These are phyloP conservation scores for Apiotrichum gamsii DNA, from an alignment of 1,284 basidiomycete genomes.

Conservation along the genomic window DNA sequence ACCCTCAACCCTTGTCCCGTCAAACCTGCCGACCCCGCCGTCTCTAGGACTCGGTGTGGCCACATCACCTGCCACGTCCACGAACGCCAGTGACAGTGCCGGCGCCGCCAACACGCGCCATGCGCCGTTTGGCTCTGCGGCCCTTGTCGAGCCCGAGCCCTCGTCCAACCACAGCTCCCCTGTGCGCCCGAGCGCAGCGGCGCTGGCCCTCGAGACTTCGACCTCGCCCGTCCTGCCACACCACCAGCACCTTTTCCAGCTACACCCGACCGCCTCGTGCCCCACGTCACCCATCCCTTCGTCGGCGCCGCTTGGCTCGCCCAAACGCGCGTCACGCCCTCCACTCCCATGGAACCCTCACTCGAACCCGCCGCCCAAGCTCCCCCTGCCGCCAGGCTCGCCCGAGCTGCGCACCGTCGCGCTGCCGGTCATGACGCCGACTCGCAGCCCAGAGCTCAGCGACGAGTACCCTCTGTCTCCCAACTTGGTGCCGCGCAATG, in stretches of 20 bases:
- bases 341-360: slow-evolving; percentile 20
- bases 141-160: slow-evolving; percentile 1
- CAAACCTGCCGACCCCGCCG: not conserved
- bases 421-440: slow-evolving; percentile 30
- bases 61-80: not conserved
- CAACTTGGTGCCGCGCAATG: no score
- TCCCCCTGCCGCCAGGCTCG: slow-evolving; percentile 18
- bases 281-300: slow-evolving; percentile 12
- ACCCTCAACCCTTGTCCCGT: slow-evolving; percentile 6
- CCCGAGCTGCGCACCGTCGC: slow-evolving; percentile 33
- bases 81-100: no score
- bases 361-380: slow-evolving; percentile 8
- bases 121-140: slow-evolving; percentile 1
- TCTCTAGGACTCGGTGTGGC: not conserved
- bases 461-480: no score
- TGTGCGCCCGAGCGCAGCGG: slow-evolving; percentile 3
- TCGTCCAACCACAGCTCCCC: slow-evolving; percentile 17
- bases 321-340: slow-evolving; percentile 1
- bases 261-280: slow-evolving; percentile 14
- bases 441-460: not conserved
- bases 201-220: slow-evolving; percentile 1
- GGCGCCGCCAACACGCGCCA: not conserved
- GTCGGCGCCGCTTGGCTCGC: not conserved
- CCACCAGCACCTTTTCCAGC: not conserved
- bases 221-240: slow-evolving; percentile 5